Percentiles rank a stretch among this genome's conserved stretches.
Evolutionary conservation across 2,329 filamentous ascomycete genomes (phyloP).

Genomic region (Aspergillus transmontanensis): DNA sequence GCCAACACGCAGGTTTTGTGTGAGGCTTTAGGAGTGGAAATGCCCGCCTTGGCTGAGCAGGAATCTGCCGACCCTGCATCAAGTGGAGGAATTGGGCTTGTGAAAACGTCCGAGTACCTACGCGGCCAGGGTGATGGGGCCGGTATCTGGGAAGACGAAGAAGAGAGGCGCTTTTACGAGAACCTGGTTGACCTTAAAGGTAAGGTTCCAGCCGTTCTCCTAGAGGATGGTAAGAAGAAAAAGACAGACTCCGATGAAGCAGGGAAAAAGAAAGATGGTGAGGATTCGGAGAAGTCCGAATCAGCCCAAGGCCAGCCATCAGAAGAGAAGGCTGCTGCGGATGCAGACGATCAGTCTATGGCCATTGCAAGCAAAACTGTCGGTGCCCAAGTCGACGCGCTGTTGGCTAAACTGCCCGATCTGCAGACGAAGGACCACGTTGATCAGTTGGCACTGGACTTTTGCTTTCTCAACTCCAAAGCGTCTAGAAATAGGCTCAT

Average conservation of each 20-base stretch:
- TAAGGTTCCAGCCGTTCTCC: constrained; percentile 87
- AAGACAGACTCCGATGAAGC: constrained; percentile 80
- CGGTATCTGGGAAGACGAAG: constrained; percentile 98
- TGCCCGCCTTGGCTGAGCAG: constrained; percentile 88
- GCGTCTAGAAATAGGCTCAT: constrained; percentile 92
- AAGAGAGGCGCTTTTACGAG: constrained; percentile 97
- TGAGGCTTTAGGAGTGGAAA: constrained; percentile 83
- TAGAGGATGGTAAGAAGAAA: constrained; percentile 95
- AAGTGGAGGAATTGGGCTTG: constrained; percentile 82
- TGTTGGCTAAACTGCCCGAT: constrained; percentile 85
- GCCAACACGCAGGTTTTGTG: constrained; percentile 89
- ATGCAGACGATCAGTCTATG: constrained; percentile 81
- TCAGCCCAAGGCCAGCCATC: constrained; percentile 45
- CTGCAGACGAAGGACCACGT: constrained; percentile 88
- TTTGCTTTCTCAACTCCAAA: constrained; percentile 98
- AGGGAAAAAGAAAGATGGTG: constrained; percentile 72
- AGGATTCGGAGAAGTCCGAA: constrained; percentile 43
- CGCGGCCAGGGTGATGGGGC: constrained; percentile 86
- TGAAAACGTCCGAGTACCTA: constrained; percentile 92
- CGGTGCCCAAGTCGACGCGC: constrained; percentile 90
- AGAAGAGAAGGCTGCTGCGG: constrained; percentile 53
- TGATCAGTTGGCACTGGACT: constrained; percentile 91
- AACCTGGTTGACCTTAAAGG: constrained; percentile 94
- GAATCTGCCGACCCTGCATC: constrained; percentile 67
- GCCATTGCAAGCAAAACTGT: constrained; percentile 97